A percentile compares a stretch with the other conserved stretches of the same genome.
phyloP scores from a whole-genome alignment of 768 basidiomycete genomes.

The Porphyrellus cyaneotinctus region DNA sequence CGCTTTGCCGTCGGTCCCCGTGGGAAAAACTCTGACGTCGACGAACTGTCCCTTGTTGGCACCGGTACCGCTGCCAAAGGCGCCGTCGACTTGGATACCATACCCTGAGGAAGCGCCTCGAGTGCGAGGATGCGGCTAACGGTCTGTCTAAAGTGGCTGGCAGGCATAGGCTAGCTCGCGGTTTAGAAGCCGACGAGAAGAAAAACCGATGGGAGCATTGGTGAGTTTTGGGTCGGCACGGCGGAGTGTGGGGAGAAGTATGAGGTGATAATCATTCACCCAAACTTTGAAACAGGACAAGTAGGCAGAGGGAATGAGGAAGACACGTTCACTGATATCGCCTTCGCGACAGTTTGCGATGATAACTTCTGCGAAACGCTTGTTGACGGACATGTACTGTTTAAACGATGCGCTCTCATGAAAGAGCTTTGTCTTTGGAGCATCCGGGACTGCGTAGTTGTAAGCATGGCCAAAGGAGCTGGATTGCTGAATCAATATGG shows the following conservation, averaged over 20 bases:
- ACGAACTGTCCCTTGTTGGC: constrained; percentile 55
- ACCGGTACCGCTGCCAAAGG: constrained; percentile 2
- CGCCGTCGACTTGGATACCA: constrained; percentile 55
- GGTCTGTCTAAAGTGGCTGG: constrained; percentile 82
- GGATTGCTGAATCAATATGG: constrained; percentile 8
- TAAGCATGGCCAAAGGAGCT: constrained; percentile 81
- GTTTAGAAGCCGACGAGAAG: constrained; percentile 93
- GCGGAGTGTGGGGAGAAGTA: constrained; percentile 85
- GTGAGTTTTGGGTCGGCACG: constrained; percentile 53
- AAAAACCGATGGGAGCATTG: constrained; percentile 64
- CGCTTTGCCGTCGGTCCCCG: constrained; percentile 78
- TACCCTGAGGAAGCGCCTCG: constrained; percentile 81
- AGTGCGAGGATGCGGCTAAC: constrained; percentile 74
- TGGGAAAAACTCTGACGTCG: constrained; percentile 85
- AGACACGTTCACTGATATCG: too few species aligned
- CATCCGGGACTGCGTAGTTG: constrained; percentile 88
- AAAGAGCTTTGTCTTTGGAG: constrained; percentile 74
- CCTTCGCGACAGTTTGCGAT: constrained; percentile 78
- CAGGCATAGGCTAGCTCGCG: constrained; percentile 72
- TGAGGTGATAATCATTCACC: constrained; percentile 96
- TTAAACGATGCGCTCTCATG: constrained; percentile 78
- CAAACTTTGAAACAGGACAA: constrained; percentile 42
- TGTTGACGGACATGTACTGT: too few species aligned
- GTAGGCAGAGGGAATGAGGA: not conserved
- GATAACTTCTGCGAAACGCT: constrained; percentile 84